Evolutionary conservation across 176 grass and related monocot species (phyloP).

Genomic region (Oryza australiensis): DNA sequence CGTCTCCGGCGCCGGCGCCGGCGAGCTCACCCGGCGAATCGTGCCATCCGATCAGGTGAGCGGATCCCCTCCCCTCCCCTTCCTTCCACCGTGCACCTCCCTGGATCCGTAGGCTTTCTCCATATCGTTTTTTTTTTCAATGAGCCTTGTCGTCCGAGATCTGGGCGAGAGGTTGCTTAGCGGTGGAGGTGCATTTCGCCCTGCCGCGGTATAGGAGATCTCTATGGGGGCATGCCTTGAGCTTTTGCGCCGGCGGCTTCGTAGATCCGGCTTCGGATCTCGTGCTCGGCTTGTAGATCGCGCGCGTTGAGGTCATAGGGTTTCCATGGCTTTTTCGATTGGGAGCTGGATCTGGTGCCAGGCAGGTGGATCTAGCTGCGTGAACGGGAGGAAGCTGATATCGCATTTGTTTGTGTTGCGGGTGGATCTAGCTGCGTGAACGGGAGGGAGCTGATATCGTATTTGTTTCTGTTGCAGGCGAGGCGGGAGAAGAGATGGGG

Average conservation of each 20-base stretch:
- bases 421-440: constrained; percentile 32
- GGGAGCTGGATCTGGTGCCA: constrained; percentile 24
- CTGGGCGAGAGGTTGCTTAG: background rate
- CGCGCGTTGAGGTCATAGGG: background rate
- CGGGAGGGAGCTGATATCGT: too few species aligned
- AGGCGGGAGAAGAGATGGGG: constrained; percentile 51
- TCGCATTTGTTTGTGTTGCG: background rate
- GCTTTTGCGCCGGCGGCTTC: background rate
- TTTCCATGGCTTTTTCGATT: constrained; percentile 19
- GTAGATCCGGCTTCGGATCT: constrained; percentile 25
- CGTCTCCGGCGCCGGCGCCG: constrained; percentile 34
- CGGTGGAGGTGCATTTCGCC: background rate
- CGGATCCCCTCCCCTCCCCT: background rate
- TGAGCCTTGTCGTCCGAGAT: constrained; percentile 1
- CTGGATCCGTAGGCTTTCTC: background rate
- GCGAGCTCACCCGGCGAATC: constrained; percentile 33
- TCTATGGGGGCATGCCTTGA: background rate
- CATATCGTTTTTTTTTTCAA: background rate
- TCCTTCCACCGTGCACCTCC: too few species aligned
- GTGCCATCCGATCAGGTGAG: constrained; percentile 38
- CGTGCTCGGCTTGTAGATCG: background rate
- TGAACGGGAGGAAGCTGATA: background rate
- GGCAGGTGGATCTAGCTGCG: constrained; percentile 30
- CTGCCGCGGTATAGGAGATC: background rate
- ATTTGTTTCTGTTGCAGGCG: constrained; percentile 37